Percentiles rank a stretch among this genome's conserved stretches.
These are phyloP conservation scores for Sporothrix humicola DNA, from an alignment of 2,329 filamentous ascomycete genomes.

Conservation along the genomic window DNA sequence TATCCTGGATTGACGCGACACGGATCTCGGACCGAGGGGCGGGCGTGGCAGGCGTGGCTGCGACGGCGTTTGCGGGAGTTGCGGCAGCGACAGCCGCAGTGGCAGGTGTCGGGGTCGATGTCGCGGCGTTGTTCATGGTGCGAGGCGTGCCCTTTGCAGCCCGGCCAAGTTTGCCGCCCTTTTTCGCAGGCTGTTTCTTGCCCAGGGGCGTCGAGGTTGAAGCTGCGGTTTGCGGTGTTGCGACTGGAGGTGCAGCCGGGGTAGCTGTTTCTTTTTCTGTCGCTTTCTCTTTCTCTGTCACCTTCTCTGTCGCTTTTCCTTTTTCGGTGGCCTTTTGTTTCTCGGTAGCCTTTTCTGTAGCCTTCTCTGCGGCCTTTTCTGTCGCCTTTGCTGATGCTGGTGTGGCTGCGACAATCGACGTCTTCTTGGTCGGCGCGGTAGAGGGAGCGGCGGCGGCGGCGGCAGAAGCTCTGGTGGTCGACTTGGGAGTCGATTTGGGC, in stretches of 20 bases:
- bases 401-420: neutral
- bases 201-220: neutral
- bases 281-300: no score
- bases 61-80: no score
- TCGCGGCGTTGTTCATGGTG: neutral
- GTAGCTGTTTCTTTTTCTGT: neutral
- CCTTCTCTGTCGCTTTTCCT: no score
- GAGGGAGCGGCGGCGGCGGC: neutral
- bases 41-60: neutral
- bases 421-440: slow-evolving; percentile 16
- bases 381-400: neutral
- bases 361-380: neutral
- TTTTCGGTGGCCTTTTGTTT: no score
- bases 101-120: slow-evolving; percentile 15
- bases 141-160: slow-evolving; percentile 18
- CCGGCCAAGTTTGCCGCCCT: slow-evolving; percentile 1
- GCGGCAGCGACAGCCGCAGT: neutral
- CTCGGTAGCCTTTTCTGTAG: no score
- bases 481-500: neutral
- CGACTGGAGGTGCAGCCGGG: neutral
- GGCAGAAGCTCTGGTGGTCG: neutral
- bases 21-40: neutral
- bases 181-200: neutral
- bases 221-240: slow-evolving; percentile 1
- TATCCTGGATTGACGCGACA: neutral